These are phyloP conservation scores for Beauveria sp. DNA, from an alignment of 2,329 filamentous ascomycete species.

Conservation along the genomic window DNA sequence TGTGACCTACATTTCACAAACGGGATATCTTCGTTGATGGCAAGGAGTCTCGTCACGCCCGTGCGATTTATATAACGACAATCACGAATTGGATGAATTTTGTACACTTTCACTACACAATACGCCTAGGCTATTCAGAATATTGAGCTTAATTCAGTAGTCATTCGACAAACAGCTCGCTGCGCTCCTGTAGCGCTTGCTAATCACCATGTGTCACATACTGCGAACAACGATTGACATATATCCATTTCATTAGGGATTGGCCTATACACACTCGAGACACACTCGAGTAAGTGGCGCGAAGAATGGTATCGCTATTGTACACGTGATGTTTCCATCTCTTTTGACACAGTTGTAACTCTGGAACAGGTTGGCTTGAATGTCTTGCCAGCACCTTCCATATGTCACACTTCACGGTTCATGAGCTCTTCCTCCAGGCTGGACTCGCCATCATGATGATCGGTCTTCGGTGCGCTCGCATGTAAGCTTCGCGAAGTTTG, in stretches of 20 bases:
- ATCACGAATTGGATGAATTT: too few relatives aligned
- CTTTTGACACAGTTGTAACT: slow-evolving; percentile 16
- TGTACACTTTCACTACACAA: background rate
- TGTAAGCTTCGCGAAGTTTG: slow-evolving; percentile 67
- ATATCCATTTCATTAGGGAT: background rate
- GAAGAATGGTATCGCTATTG: slow-evolving; percentile 1
- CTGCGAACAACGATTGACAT: background rate
- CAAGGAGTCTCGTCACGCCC: background rate
- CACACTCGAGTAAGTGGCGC: background rate
- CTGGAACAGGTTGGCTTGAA: slow-evolving; percentile 45
- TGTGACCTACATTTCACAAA: too few relatives aligned
- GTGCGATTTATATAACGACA: too few relatives aligned
- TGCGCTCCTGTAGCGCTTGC: background rate
- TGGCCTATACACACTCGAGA: slow-evolving; percentile 4
- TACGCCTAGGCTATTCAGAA: background rate
- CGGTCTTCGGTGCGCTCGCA: slow-evolving; percentile 63
- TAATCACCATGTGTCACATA: background rate
- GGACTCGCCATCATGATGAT: slow-evolving; percentile 48
- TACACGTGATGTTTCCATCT: slow-evolving; percentile 17
- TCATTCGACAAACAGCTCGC: background rate
- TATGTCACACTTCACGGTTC: slow-evolving; percentile 13
- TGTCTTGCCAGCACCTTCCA: background rate
- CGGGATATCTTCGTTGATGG: background rate
- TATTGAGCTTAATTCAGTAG: too few relatives aligned
- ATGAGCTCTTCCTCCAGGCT: slow-evolving; percentile 26